Base-by-base conservation (phyloP, 2,329 filamentous ascomycete species). In the Cladosporium velox region DNA sequence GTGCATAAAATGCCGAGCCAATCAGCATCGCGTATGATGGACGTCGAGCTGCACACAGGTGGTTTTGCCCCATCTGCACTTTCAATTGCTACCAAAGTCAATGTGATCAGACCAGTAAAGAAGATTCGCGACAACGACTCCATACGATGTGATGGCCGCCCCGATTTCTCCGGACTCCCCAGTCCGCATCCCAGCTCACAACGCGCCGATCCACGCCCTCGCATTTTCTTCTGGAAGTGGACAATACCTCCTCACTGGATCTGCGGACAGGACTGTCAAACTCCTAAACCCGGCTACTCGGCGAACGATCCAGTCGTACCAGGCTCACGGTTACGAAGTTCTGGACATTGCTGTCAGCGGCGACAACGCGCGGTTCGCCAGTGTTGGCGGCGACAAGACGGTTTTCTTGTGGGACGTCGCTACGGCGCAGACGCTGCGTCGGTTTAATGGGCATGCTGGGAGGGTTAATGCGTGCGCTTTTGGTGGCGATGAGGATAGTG, bases 391-490 rank as follows among this genome's bases (percentile, higher is more conserved):
- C 67, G 95, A 99, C 81, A 91, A 94, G 72, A 85, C 87, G 68
- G 92, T 97, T 0, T 97, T 97, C 76, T 84, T 97, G 5, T 98
- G 95, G 95, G 95, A 99, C 78, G 95, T 98, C 0, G 84, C 90
- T 57, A 90, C 89, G 2, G 92, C 91, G 21, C 84, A 87, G 71
- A 97, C 94, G 4, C 81, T 91, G 30, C 86, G 91, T 26, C 86
- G 95, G 32, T 95, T 94, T 78, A 84, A 84, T 21, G 85, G 85
- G 26, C 85, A 84, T 66, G 70, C 84, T 49, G 90, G 90, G 0
- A 83, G 93, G 35, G 85, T 98, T 65, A 96, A 97, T 76, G 85
- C 87, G 55, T 91, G 94, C 4, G 83, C 85, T 2, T 96, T 96
- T 76, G 92, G 87, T 0, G 93, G 93, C 14, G 88, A 89, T 2